Base-by-base conservation (phyloP, 495 filamentous ascomycete species). In the Entonaema liquescens region DNA sequence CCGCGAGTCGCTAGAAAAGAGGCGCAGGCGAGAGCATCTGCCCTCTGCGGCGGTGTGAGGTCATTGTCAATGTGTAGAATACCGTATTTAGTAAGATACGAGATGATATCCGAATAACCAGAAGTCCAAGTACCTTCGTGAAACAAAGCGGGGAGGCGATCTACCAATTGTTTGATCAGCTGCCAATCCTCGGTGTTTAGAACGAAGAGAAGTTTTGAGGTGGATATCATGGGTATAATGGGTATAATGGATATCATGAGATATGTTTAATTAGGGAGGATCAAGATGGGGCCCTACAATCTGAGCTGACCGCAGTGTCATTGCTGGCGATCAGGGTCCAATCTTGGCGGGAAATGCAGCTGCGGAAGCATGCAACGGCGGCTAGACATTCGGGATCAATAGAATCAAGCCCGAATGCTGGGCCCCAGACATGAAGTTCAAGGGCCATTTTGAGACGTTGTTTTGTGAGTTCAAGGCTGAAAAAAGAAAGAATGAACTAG, bases 351-450 rank as follows among this genome's bases (percentile, higher is more conserved):
- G 86, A 85, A 9, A 91, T 76, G 54, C 83, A 80, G 62, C 87
- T 78, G 11, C 86, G 83, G 35, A 93, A 83, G 74, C 91, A 94
- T 38, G 92, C 86, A 62, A 95, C 89, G 40, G 89, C 82, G 13
- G 92, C 91, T 47, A 94, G 86, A 70, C 91, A 98, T 85, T 96
- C 92, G 56, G 95, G 84, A 64, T 97, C 94, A 65, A 98, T 90
- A 57, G 95, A 98, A 9, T 95, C 91, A 40, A 98, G 87, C 28
- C 84, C 85, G 78, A 96, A 96, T 36, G 91, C 94, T 33, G 93
- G 92, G 42, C 95, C 94, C 92, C 93, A 97, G 68, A 97, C 87
- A 78, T 97, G 92, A 40, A 98, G 87, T 84, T 94, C 89, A 13
- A 97, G 82, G 67, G 89, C 80, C 86, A 89, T 90, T 36, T 26